phyloP scores from a whole-genome alignment of 352 stramenopile species.

The Blastocystis sp. region DNA sequence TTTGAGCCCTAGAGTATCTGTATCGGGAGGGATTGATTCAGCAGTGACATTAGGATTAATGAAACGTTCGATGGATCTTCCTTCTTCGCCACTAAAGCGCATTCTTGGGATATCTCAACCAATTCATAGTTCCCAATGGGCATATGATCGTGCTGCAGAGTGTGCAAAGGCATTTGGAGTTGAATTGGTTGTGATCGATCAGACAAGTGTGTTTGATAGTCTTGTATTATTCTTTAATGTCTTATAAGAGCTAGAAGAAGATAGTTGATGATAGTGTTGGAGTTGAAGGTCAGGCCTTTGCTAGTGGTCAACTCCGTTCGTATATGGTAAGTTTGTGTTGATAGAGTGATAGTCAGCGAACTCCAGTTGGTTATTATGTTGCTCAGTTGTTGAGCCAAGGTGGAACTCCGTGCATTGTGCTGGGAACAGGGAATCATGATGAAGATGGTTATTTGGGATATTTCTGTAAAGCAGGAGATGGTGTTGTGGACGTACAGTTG shows the following conservation, averaged over 20 bases:
- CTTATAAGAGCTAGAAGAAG: constrained; percentile 7
- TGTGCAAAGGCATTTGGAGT: constrained; percentile 44
- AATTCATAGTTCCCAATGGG: constrained; percentile 48
- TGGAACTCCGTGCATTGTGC: constrained; percentile 29
- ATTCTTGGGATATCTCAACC: constrained; percentile 52
- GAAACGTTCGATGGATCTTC: constrained; percentile 41
- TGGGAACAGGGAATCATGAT: constrained; percentile 48
- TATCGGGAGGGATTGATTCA: constrained; percentile 43
- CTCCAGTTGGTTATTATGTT: constrained; percentile 50
- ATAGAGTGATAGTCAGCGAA: constrained; percentile 15
- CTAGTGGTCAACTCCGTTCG: constrained; percentile 35
- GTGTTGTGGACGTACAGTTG: constrained; percentile 20
- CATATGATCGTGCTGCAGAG: constrained; percentile 25
- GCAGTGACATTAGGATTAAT: constrained; percentile 43
- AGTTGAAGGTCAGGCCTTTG: constrained; percentile 2
- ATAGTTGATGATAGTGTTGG: background rate
- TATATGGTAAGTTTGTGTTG: constrained; percentile 40
- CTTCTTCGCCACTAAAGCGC: constrained; percentile 7
- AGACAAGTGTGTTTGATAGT: background rate
- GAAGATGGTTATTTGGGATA: constrained; percentile 57
- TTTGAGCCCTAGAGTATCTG: constrained; percentile 36
- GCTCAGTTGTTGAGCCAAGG: constrained; percentile 26
- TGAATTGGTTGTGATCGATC: constrained; percentile 26
- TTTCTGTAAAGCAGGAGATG: constrained; percentile 51
- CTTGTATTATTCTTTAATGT: background rate